A percentile compares a stretch with the other conserved stretches of the same genome.
Conservation (phyloP, 148 eudicot species). For the Nepenthes gracilis region DNA sequence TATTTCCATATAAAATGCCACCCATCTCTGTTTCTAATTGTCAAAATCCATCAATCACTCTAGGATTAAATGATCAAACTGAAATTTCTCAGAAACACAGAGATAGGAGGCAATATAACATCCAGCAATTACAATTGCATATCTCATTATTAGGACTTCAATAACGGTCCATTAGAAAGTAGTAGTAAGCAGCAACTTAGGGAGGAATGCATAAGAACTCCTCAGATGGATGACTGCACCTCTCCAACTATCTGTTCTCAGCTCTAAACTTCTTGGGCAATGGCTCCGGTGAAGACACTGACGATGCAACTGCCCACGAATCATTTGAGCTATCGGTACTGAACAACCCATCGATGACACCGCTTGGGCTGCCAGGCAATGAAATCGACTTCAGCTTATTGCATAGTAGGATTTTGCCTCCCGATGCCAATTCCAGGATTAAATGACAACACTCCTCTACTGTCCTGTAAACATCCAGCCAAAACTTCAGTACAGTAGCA, state of each 20-base stretch:
- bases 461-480: constrained; percentile 26
- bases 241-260: constrained; percentile 14
- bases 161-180: constrained; percentile 4
- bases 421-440: constrained; percentile 28
- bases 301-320: constrained; percentile 33
- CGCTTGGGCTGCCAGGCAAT: constrained; percentile 59
- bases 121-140: constrained; percentile 16
- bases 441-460: constrained; percentile 45
- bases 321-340: constrained; percentile 57
- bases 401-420: constrained; percentile 14
- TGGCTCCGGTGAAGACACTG: constrained; percentile 46
- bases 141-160: constrained; percentile 20
- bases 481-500: background rate
- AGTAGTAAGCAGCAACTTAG: constrained; percentile 3
- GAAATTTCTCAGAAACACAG: constrained; percentile 20
- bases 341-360: constrained; percentile 50
- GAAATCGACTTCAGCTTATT: constrained; percentile 44
- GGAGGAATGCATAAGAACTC: constrained; percentile 18
- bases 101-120: constrained; percentile 58
- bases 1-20: constrained; percentile 54
- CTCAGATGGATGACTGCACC: constrained; percentile 10
- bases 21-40: constrained; percentile 39
- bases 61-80: constrained; percentile 3
- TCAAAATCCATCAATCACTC: constrained; percentile 3
- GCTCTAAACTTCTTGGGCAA: constrained; percentile 36